These are phyloP conservation scores for Coniochaeta sp. DNA, from an alignment of 2,329 filamentous ascomycete species.

Conservation along the genomic window DNA sequence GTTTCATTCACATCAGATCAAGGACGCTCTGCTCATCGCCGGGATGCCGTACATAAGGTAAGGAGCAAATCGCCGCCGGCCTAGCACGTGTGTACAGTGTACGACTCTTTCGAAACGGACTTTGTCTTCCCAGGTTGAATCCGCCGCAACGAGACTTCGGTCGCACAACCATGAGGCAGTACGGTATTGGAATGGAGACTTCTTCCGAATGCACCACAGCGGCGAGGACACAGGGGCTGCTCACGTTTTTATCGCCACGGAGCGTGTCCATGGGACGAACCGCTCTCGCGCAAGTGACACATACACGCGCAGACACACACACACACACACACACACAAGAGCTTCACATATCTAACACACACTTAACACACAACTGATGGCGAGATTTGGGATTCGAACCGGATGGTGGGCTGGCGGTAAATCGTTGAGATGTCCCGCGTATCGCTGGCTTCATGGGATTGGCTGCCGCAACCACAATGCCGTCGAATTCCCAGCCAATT, in stretches of 20 bases:
- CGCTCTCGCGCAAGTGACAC: not conserved
- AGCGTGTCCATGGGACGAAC: not conserved
- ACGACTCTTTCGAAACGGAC: not conserved
- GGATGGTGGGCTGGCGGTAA: not conserved
- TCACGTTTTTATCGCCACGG: no score
- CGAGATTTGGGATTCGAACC: not conserved
- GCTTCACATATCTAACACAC: no score
- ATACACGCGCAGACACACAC: not conserved
- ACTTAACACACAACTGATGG: not conserved
- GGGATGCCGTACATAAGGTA: not conserved
- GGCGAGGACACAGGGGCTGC: no score
- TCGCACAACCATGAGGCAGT: not conserved
- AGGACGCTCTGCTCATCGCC: not conserved
- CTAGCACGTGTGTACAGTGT: not conserved
- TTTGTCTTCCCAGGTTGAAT: not conserved
- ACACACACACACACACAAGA: not conserved
- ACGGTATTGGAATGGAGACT: not conserved
- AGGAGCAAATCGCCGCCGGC: not conserved
- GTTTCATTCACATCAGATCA: not conserved
- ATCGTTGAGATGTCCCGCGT: not conserved
- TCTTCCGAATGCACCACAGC: not conserved
- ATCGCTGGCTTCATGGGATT: slow-evolving; percentile 3
- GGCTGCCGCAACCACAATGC: slow-evolving; percentile 1
- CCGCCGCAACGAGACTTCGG: not conserved
- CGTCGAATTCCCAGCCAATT: slow-evolving; percentile 5